These are phyloP conservation scores for Fusarium ambrosium DNA, from an alignment of 2,329 filamentous ascomycete genomes.

Conservation along the genomic window DNA sequence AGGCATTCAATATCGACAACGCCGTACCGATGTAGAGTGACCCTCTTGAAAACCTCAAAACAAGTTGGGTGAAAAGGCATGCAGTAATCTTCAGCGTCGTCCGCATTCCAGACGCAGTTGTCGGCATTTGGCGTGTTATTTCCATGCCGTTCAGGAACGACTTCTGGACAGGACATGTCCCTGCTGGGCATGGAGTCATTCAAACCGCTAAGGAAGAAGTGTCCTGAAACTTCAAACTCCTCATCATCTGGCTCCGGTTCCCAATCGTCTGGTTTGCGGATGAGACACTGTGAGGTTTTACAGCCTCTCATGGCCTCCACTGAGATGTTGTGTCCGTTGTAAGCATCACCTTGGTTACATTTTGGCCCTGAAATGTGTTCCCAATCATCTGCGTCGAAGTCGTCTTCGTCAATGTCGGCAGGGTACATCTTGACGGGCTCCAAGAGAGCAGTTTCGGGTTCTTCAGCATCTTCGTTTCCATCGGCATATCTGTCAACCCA, in stretches of 20 bases:
- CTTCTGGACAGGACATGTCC: neutral
- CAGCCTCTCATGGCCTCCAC: conserved; percentile 45
- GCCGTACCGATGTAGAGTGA: conserved; percentile 25
- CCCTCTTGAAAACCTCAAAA: conserved; percentile 49
- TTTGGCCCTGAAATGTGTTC: conserved; percentile 45
- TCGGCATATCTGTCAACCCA: neutral
- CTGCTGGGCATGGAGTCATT: conserved; percentile 29
- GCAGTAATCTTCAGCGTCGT: neutral
- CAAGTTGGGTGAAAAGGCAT: conserved; percentile 50
- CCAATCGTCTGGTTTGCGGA: conserved; percentile 39
- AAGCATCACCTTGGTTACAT: conserved; percentile 31
- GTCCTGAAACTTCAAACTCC: conserved; percentile 33
- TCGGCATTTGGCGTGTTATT: neutral
- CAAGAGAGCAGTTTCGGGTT: neutral
- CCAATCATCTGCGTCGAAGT: neutral
- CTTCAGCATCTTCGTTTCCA: neutral
- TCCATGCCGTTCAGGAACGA: conserved; percentile 32
- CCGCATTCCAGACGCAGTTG: conserved; percentile 3
- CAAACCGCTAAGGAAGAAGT: conserved; percentile 40
- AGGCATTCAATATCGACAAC: conserved; percentile 39
- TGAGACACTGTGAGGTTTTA: conserved; percentile 45
- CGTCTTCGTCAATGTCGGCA: rapidly evolving
- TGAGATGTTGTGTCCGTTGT: conserved; percentile 42
- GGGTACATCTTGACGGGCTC: neutral
- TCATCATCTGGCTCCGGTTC: conserved; percentile 24